Percentiles rank a stretch among this genome's conserved stretches.
Evolutionary conservation across 306 rosid species (phyloP).

Genomic region (Vigna hirtella): DNA sequence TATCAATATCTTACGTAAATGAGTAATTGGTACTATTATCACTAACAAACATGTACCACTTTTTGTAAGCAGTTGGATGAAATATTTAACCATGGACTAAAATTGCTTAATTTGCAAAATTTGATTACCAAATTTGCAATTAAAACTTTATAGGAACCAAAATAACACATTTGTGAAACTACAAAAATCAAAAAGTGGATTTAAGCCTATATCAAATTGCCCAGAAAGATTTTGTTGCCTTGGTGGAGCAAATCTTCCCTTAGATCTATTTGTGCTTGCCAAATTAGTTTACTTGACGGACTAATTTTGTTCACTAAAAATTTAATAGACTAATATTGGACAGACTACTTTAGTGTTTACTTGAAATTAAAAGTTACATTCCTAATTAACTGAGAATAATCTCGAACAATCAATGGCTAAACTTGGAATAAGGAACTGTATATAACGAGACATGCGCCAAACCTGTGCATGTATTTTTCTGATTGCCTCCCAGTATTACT

Average conservation of each 20-base stretch:
- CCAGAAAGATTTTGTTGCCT: background rate
- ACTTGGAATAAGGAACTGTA: conserved; percentile 1
- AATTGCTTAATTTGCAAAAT: too few species aligned
- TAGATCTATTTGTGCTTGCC: background rate
- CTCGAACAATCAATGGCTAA: background rate
- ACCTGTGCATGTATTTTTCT: background rate
- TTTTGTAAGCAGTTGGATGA: too few species aligned
- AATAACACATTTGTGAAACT: too few species aligned
- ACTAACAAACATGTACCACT: too few species aligned
- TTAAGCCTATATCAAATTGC: background rate
- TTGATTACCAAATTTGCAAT: too few species aligned
- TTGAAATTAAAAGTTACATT: background rate
- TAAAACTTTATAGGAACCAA: too few species aligned
- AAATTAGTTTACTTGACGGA: background rate
- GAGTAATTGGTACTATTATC: too few species aligned
- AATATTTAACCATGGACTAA: too few species aligned
- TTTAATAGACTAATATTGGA: background rate
- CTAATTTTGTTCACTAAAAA: background rate
- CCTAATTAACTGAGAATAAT: background rate
- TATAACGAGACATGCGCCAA: background rate
- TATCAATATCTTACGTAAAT: too few species aligned
- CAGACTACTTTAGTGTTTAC: background rate
- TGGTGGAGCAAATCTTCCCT: background rate
- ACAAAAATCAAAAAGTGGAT: too few species aligned
- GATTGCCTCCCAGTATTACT: background rate